A percentile compares a stretch with the other conserved stretches of the same genome.
Evolutionary conservation across 768 basidiomycete genomes (phyloP).

Genomic region (Rhizopogon rudus): DNA sequence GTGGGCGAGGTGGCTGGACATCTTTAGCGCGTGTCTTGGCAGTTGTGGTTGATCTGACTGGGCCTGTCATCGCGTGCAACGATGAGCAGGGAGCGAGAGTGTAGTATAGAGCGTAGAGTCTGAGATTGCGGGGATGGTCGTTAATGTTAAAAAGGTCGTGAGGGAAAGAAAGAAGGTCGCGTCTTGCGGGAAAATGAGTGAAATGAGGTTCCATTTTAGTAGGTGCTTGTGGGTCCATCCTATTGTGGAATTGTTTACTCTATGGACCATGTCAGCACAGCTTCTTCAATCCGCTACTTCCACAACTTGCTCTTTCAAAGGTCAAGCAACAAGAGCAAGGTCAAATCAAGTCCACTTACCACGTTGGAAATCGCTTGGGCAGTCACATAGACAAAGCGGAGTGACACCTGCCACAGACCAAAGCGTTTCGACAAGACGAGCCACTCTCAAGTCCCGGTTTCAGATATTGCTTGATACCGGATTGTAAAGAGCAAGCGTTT

Average conservation of each 20-base stretch:
- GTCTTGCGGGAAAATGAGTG: constrained; percentile 24
- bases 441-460: neutral
- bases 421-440: constrained; percentile 3
- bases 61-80: constrained; percentile 17
- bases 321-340: neutral
- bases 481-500: neutral
- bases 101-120: constrained; percentile 5
- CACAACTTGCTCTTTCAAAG: neutral
- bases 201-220: constrained; percentile 24
- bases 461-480: neutral
- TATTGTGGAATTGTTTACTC: constrained; percentile 28
- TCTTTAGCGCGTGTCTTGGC: constrained; percentile 6
- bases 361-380: constrained; percentile 9
- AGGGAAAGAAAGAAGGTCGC: constrained; percentile 14
- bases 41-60: constrained; percentile 6
- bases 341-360: constrained; percentile 12
- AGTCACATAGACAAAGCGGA: constrained; percentile 1
- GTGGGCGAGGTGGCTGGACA: constrained; percentile 55
- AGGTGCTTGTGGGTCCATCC: constrained; percentile 30
- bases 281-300: constrained; percentile 6
- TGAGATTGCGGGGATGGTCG: constrained; percentile 8
- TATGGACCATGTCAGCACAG: constrained; percentile 7
- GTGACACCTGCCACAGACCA: constrained; percentile 11
- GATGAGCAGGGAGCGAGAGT: constrained; percentile 3
- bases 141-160: constrained; percentile 8